Evolutionary conservation across 257 asterid genomes (phyloP), one percentile per base, ranked within the genome.

Genomic region (Avicennia marina): DNA sequence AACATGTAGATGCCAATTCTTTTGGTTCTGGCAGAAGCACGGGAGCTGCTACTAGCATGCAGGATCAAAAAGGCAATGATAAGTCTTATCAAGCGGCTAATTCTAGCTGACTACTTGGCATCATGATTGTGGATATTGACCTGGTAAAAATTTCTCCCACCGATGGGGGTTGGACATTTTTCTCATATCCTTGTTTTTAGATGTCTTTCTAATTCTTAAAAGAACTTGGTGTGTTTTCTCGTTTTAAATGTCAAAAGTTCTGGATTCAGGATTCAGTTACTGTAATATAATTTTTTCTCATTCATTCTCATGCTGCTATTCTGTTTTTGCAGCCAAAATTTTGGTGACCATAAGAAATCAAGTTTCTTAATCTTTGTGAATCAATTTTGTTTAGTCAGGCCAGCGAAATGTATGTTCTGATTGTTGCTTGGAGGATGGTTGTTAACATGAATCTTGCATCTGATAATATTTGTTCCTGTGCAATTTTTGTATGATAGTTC

Each of bases 81-180:
- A 64, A 71, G 32, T 55, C 76, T 34, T 69, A 40, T 21, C 68
- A 60, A 43, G 74, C 73, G 64, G 71, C 67, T 63, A 63, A 70
- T 68, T 72, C 78, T 34, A 77, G 75, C 78, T 65, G 78, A 83
- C 77, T 69, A 60, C 57, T 67, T 53, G 64, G 81, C 49, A 5
- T 58, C 64, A 33, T 36, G 62, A 68, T 59, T 65, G 80, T 74
- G 70, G 77, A 77, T 75, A 81, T 69, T 76, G 80, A 78, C 78
- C 52, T 75, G 72, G 64, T 72, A 74, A 68, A 60, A 74, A 51
- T 47, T 72, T 74, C 67, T 79, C 67, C 64, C 53, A 49, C 74
- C 69, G 73, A 66, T 25, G 60, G 67, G 66, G 62, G 57, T 63
- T 70, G 77, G 64, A 53, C 61, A 15, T 64, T 33, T 12, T 71